phyloP scores from a whole-genome alignment of 2,329 filamentous ascomycete species.

The Xylaria sp. region DNA sequence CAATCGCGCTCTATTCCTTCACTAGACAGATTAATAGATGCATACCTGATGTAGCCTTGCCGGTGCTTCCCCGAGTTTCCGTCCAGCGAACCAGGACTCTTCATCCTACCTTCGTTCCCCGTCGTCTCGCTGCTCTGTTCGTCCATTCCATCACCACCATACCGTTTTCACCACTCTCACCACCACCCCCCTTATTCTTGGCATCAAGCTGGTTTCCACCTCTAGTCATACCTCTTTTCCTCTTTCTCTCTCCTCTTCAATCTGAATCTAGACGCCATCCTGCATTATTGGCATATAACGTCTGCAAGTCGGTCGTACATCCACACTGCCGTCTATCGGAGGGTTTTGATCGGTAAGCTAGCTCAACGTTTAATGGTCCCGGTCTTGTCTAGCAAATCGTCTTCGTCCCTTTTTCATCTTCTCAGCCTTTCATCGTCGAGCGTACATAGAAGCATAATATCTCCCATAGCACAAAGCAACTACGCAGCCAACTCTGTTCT shows the following conservation, averaged over 20 bases:
- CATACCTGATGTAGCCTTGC: background rate
- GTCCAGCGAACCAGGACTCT: background rate
- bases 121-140: background rate
- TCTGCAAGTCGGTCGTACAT: background rate
- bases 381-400: background rate
- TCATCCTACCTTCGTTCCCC: constrained; percentile 2
- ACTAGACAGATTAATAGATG: background rate
- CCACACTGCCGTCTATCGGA: constrained; percentile 3
- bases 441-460: background rate
- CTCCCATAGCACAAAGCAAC: background rate
- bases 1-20: background rate
- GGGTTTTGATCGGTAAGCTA: background rate
- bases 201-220: background rate
- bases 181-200: background rate
- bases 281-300: background rate
- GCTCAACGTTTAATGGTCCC: background rate
- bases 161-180: background rate
- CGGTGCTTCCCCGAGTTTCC: background rate
- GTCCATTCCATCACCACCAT: background rate
- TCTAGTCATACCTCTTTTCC: background rate
- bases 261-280: background rate
- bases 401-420: background rate
- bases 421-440: background rate
- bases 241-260: background rate
- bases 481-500: background rate